phyloP scores from a whole-genome alignment of 2,329 filamentous ascomycete genomes.

The Arthrobotrys megalospora region DNA sequence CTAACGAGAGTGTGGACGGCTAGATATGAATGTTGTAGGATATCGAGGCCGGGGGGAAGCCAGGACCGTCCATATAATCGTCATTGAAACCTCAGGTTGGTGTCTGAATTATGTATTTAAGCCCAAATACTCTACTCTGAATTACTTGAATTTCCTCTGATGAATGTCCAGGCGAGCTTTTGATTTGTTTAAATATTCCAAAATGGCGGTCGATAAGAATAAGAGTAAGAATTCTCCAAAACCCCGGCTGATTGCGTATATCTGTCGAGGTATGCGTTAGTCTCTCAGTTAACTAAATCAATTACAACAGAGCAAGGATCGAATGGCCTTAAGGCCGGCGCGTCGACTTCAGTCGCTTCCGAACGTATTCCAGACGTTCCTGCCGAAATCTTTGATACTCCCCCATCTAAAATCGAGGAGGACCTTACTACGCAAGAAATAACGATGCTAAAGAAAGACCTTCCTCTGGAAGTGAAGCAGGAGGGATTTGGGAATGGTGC shows the following conservation, averaged over 20 bases:
- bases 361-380: conserved; percentile 15
- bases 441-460: not conserved
- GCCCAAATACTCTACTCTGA: not conserved
- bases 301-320: conserved; percentile 2
- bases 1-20: not conserved
- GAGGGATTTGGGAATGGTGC: not conserved
- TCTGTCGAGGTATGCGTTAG: not conserved
- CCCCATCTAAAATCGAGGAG: not conserved
- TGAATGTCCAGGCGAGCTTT: conserved; percentile 32
- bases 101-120: conserved; percentile 25
- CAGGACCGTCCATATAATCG: conserved; percentile 4
- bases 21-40: conserved; percentile 1
- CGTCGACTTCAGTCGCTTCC: conserved; percentile 12
- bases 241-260: not conserved
- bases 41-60: not conserved
- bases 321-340: conserved; percentile 3
- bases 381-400: conserved; percentile 2
- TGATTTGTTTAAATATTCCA: conserved; percentile 24
- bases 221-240: conserved; percentile 7
- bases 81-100: not conserved
- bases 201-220: conserved; percentile 30
- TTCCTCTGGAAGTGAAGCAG: not conserved
- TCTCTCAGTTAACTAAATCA: not conserved
- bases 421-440: not conserved
- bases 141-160: conserved; percentile 2